Evolutionary conservation across 1,284 basidiomycete genomes (phyloP), one percentile per base, ranked within the genome.

Genomic region (Ceratobasidium sp.): DNA sequence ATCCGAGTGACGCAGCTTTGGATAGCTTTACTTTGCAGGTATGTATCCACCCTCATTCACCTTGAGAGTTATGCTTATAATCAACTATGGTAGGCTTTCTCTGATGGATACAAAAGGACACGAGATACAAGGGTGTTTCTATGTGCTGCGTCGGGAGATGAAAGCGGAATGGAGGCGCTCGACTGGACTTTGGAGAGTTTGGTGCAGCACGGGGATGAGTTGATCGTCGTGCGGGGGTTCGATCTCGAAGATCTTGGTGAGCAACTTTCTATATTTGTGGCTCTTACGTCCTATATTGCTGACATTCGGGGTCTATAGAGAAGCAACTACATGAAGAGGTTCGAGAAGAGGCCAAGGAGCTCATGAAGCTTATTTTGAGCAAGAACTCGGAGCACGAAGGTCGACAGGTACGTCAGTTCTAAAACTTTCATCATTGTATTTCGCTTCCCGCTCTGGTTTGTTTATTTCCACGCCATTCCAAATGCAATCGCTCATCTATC

Each of bases 161-260:
- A 97, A 85, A 94, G 92, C 79, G 96, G 96, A 0, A 85, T 87
- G 13, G 91, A 95, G 81, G 96, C 96, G 0, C 86, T 97, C 20
- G 94, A 97, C 79, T 98, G 96, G 96, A 88, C 92, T 54, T 89
- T 98, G 80, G 94, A 96, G 82, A 89, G 90, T 69, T 88, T 98
- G 9, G 92, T 94, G 12, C 95, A 97, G 85, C 96, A 98, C 80
- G 95, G 95, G 3, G 97, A 99, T 84, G 97, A 99, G 84, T 87
- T 99, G 40, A 92, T 99, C 75, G 94, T 98, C 4, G 94, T 96
- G 78, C 88, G 97, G 56, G 96, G 98, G 1, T 91, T 97, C 26
- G 96, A 97, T 80, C 89, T 92, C 77, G 95, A 96, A 66, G 93
- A 93, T 33, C 84, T 94, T 50, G 92, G 93, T 94, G 80, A 75